Evolutionary conservation across 1,284 basidiomycete genomes (phyloP).

Genomic region (Inonotus hispidus): DNA sequence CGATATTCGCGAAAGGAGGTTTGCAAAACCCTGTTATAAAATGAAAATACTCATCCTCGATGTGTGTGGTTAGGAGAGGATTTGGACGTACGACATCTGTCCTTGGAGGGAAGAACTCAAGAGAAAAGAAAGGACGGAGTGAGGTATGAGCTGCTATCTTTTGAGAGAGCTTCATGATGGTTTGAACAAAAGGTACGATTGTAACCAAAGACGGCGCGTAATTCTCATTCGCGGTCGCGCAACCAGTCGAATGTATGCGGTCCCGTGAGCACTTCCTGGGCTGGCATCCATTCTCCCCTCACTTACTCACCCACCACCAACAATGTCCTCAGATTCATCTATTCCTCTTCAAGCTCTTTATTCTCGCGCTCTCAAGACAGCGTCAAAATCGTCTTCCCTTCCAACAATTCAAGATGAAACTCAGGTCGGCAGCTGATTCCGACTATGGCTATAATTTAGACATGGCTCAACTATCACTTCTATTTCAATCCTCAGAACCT

Average conservation of each 20-base stretch:
- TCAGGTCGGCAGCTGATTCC: constrained; percentile 33
- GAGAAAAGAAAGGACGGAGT: constrained; percentile 70
- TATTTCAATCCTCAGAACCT: constrained; percentile 42
- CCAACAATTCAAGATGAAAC: constrained; percentile 45
- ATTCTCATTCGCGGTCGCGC: background rate
- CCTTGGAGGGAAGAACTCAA: constrained; percentile 95
- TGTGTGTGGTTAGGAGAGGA: background rate
- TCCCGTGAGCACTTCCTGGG: background rate
- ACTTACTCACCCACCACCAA: constrained; percentile 1
- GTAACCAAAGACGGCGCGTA: background rate
- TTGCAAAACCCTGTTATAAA: constrained; percentile 68
- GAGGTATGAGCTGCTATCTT: constrained; percentile 46
- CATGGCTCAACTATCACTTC: constrained; percentile 1
- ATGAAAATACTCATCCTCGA: constrained; percentile 7
- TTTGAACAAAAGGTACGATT: background rate
- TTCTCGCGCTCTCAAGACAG: constrained; percentile 36
- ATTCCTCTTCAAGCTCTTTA: constrained; percentile 38
- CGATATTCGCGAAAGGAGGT: constrained; percentile 76
- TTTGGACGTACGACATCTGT: constrained; percentile 66
- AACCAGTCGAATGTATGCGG: background rate
- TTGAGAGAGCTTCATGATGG: constrained; percentile 61
- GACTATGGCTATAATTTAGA: background rate
- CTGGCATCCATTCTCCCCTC: background rate
- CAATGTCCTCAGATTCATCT: constrained; percentile 15
- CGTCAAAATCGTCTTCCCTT: constrained; percentile 39